A percentile compares a stretch with the other conserved stretches of the same genome.
phyloP scores from a whole-genome alignment of 768 basidiomycete species.

The Russula sp. region DNA sequence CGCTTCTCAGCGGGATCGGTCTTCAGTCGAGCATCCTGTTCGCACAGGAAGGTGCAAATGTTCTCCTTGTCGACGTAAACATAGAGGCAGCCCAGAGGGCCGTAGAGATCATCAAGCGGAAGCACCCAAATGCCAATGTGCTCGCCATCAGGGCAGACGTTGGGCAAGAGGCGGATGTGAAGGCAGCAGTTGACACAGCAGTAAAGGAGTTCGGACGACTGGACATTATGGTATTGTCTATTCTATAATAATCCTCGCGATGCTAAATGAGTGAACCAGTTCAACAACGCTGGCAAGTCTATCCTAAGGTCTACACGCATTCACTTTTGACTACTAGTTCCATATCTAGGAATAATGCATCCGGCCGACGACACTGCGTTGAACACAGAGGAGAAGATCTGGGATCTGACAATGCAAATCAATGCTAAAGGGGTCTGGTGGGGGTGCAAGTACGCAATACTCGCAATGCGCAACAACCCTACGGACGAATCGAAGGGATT shows the following conservation, averaged over 20 bases:
- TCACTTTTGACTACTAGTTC: slow-evolving; percentile 2
- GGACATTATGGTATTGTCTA: slow-evolving; percentile 78
- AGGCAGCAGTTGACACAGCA: slow-evolving; percentile 74
- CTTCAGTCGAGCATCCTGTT: slow-evolving; percentile 95
- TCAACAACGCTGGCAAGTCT: slow-evolving; percentile 81
- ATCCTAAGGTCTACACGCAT: background rate
- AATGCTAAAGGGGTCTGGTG: slow-evolving; percentile 99
- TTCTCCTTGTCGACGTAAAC: slow-evolving; percentile 89
- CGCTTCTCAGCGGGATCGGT: slow-evolving; percentile 79
- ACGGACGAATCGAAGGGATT: slow-evolving; percentile 78
- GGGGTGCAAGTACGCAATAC: slow-evolving; percentile 97
- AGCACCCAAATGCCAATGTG: slow-evolving; percentile 67
- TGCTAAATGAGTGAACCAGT: slow-evolving; percentile 46
- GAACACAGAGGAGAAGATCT: slow-evolving; percentile 95
- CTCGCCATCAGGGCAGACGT: slow-evolving; percentile 81
- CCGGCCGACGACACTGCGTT: slow-evolving; percentile 90
- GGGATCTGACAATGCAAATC: slow-evolving; percentile 91
- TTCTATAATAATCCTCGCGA: background rate
- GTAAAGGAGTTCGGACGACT: slow-evolving; percentile 87
- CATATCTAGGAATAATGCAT: slow-evolving; percentile 88
- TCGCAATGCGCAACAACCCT: slow-evolving; percentile 93
- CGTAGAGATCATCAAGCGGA: slow-evolving; percentile 57
- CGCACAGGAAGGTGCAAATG: slow-evolving; percentile 89
- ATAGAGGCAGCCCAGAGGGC: slow-evolving; percentile 65
- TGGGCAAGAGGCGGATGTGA: slow-evolving; percentile 81